Percentiles rank a stretch among this genome's conserved stretches.
phyloP scores from a whole-genome alignment of 2,329 filamentous ascomycete genomes.

The Ceratocystis eucalypticola region DNA sequence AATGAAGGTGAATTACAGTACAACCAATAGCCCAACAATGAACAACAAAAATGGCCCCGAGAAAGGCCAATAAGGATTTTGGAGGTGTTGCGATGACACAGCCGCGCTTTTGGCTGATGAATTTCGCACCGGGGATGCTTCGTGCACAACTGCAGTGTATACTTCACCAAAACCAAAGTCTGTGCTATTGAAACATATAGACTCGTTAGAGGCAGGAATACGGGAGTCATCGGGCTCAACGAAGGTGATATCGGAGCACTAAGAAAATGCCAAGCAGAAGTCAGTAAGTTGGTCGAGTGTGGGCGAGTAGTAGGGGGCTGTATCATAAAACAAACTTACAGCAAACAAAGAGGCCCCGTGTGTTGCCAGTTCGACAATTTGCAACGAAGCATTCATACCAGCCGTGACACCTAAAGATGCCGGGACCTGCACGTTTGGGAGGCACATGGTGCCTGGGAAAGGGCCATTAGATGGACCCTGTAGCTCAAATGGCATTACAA shows the following conservation, averaged over 20 bases:
- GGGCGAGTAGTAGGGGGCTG: neutral
- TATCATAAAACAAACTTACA: slow-evolving; percentile 33
- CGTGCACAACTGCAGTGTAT: slow-evolving; percentile 31
- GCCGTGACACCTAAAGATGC: slow-evolving; percentile 45
- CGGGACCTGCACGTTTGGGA: slow-evolving; percentile 64
- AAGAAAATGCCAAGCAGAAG: neutral
- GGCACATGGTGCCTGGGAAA: slow-evolving; percentile 65
- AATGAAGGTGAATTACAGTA: neutral
- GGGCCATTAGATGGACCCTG: slow-evolving; percentile 56
- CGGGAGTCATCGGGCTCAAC: slow-evolving; percentile 36
- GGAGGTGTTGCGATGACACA: neutral
- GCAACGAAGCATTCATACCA: slow-evolving; percentile 69
- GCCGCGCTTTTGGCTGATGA: slow-evolving; percentile 3
- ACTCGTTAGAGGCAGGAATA: slow-evolving; percentile 32
- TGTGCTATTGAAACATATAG: slow-evolving; percentile 66
- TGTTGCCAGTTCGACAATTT: slow-evolving; percentile 59
- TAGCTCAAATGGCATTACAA: slow-evolving; percentile 62
- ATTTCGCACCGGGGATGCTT: slow-evolving; percentile 15
- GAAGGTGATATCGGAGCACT: slow-evolving; percentile 85
- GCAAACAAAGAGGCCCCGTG: slow-evolving; percentile 64
- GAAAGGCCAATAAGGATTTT: neutral
- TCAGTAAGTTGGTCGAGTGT: neutral
- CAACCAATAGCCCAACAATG: neutral
- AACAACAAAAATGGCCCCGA: neutral
- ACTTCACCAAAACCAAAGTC: slow-evolving; percentile 55